phyloP scores from a whole-genome alignment of 169 alveolate species.

The Plasmodium inui region DNA sequence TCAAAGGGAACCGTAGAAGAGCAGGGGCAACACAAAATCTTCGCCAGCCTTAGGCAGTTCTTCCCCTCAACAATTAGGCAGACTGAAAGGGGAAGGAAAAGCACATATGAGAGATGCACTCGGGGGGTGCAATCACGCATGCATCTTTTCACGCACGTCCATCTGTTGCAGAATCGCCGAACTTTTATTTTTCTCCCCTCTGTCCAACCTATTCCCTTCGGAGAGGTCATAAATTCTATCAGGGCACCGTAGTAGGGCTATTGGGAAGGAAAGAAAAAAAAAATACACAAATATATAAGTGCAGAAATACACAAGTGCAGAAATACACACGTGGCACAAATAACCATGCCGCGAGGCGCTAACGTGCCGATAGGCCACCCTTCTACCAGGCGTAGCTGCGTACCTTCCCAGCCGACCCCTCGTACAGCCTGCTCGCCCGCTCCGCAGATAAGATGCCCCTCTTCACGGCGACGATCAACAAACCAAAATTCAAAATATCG shows the following conservation, averaged over 20 bases:
- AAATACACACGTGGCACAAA: background rate
- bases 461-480: conserved; percentile 58
- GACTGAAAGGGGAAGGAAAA: conserved; percentile 1
- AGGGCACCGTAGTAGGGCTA: conserved; percentile 51
- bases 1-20: conserved; percentile 28
- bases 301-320: background rate
- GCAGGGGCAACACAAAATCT: conserved; percentile 64
- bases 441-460: conserved; percentile 55
- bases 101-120: background rate
- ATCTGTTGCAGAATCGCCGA: background rate
- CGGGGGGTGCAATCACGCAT: background rate
- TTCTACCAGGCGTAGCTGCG: background rate
- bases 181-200: background rate
- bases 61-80: conserved; percentile 57
- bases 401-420: conserved; percentile 36
- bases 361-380: background rate
- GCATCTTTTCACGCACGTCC: background rate
- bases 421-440: conserved; percentile 28
- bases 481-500: conserved; percentile 60
- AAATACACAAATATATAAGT: background rate
- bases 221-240: conserved; percentile 61
- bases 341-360: background rate
- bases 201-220: conserved; percentile 61
- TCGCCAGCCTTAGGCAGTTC: conserved; percentile 21
- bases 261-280: background rate